Evolutionary conservation across 345 rosid species (phyloP).

Genomic region (Microcos paniculata): DNA sequence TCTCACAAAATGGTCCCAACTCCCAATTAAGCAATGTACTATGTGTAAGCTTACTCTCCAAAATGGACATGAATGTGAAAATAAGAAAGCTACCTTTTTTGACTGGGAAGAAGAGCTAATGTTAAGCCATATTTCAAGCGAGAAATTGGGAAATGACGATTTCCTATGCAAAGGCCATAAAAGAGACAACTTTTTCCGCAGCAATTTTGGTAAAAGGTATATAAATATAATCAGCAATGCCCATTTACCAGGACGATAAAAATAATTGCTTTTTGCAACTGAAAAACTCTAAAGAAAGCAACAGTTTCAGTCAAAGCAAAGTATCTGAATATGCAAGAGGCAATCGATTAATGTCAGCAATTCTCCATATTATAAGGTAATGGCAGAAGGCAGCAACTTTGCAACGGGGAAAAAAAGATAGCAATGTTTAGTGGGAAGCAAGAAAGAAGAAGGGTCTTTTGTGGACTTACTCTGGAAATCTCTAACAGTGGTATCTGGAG

Average conservation of each 20-base stretch:
- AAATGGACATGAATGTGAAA: not conserved
- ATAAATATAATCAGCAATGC: not conserved
- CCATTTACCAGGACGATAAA: not conserved
- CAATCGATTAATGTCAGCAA: not conserved
- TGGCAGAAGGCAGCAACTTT: not conserved
- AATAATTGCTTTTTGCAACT: not conserved
- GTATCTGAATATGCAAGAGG: not conserved
- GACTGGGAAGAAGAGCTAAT: no score
- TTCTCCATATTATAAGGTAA: not conserved
- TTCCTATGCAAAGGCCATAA: not conserved
- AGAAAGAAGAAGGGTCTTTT: not conserved
- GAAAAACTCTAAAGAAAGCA: not conserved
- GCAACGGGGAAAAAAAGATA: not conserved
- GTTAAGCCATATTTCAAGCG: not conserved
- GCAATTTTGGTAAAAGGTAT: not conserved
- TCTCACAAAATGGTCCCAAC: not conserved
- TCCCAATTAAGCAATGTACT: not conserved
- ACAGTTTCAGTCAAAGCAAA: not conserved
- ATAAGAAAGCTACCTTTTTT: not conserved
- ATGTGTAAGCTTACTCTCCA: not conserved
- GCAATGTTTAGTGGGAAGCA: not conserved
- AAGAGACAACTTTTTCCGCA: not conserved
- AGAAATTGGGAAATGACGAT: not conserved
- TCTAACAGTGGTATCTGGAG: conserved; percentile 40
- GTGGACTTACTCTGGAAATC: conserved; percentile 51